These are phyloP conservation scores for Sistotremastrum suecicum DNA, from an alignment of 768 basidiomycete genomes.

Conservation along the genomic window DNA sequence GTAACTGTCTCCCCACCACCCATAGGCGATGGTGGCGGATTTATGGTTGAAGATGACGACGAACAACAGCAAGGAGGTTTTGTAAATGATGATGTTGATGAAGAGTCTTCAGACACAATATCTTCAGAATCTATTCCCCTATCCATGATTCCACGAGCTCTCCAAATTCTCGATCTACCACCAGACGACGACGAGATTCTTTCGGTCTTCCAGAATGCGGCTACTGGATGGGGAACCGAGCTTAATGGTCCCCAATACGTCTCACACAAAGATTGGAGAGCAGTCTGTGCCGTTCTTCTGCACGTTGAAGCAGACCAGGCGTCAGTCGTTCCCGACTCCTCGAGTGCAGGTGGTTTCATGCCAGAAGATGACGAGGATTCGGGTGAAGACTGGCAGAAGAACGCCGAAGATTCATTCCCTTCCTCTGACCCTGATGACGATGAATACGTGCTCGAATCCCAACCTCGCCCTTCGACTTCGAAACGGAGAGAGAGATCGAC, in stretches of 20 bases:
- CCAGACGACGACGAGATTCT: conserved; percentile 49
- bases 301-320: conserved; percentile 18
- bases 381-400: conserved; percentile 14
- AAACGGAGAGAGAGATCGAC: too few species aligned
- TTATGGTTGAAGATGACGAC: conserved; percentile 6
- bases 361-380: conserved; percentile 15
- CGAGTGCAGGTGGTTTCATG: conserved; percentile 8
- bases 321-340: conserved; percentile 1
- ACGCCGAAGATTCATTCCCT: conserved; percentile 14
- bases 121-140: conserved; percentile 31
- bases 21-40: conserved; percentile 4
- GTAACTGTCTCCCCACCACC: neutral
- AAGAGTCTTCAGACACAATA: conserved; percentile 19
- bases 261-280: conserved; percentile 59
- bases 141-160: conserved; percentile 42
- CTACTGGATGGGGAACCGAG: conserved; percentile 46
- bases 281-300: conserved; percentile 65
- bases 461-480: neutral
- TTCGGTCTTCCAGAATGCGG: conserved; percentile 60
- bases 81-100: conserved; percentile 6
- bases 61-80: conserved; percentile 5
- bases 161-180: conserved; percentile 44
- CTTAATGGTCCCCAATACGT: conserved; percentile 21
- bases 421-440: neutral
- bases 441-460: neutral